These are phyloP conservation scores for Sanghuangporus sanghuang DNA, from an alignment of 1,284 basidiomycete species.

Conservation along the genomic window DNA sequence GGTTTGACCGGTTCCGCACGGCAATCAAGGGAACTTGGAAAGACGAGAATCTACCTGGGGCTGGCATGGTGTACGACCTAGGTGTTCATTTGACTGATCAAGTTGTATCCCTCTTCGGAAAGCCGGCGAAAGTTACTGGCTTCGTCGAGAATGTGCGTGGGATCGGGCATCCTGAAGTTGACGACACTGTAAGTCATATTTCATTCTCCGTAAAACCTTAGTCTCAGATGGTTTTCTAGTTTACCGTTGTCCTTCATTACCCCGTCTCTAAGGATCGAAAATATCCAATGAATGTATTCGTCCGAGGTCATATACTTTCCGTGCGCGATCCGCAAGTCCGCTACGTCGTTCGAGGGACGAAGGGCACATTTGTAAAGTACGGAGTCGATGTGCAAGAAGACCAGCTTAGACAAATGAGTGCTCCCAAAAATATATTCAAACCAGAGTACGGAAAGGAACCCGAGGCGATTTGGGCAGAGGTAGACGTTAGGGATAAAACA, in stretches of 20 bases:
- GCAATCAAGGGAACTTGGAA: slow-evolving; percentile 70
- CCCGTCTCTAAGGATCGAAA: slow-evolving; percentile 34
- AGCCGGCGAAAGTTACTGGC: slow-evolving; percentile 64
- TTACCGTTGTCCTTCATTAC: slow-evolving; percentile 67
- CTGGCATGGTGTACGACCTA: slow-evolving; percentile 59
- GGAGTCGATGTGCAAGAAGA: slow-evolving; percentile 80
- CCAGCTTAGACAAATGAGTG: slow-evolving; percentile 50
- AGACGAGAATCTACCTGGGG: slow-evolving; percentile 48
- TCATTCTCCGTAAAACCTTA: slow-evolving; percentile 1
- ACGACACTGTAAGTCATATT: slow-evolving; percentile 50
- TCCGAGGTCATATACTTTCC: slow-evolving; percentile 67
- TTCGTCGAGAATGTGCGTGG: slow-evolving; percentile 65
- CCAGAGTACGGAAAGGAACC: slow-evolving; percentile 53
- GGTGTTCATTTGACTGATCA: slow-evolving; percentile 77
- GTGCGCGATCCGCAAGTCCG: slow-evolving; percentile 61
- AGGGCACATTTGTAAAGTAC: slow-evolving; percentile 70
- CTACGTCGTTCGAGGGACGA: slow-evolving; percentile 64
- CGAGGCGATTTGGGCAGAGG: slow-evolving; percentile 49
- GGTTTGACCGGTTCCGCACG: slow-evolving; percentile 74
- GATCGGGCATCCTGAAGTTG: slow-evolving; percentile 57
- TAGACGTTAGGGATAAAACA: slow-evolving; percentile 50
- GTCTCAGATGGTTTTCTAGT: slow-evolving; percentile 33
- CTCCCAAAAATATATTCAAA: slow-evolving; percentile 42
- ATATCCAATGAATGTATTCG: slow-evolving; percentile 61
- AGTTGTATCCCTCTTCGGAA: slow-evolving; percentile 70